Evolutionary conservation across 805 yeast genomes (phyloP), one percentile per base, ranked within the genome.

Genomic region (Yamadazyma tumulicola): DNA sequence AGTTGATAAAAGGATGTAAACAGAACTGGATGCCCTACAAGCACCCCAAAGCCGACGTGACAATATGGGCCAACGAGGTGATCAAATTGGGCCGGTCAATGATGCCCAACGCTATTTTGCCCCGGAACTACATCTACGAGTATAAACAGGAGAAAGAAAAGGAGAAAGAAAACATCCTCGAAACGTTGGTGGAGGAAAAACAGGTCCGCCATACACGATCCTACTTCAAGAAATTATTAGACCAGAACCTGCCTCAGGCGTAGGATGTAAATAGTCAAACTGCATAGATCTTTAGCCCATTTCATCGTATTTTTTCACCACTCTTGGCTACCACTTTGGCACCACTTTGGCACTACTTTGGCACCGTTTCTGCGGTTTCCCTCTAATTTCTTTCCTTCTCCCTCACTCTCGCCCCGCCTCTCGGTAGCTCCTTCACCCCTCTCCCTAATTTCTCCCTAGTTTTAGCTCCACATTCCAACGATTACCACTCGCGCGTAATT

Each of bases 1-100:
- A 81, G 51, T 65, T 83, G 26, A 68, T 69, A 2, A 72, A 75
- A 45, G 91, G 89, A 6, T 82, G 88, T 55, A 79, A 75, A 41
- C 74, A 75, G 24, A 68, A 67, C 31, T 82, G 89, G 88, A 52
- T 67, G 13, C 77, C 81, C 1, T 65, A 72, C 50, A 76, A 74
- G 48, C 68, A 69, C 26, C 77, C 79, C 10, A 59, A 69, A 15
- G 52, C 65, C 6, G 81, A 72, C 36, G 62, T 75, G 5, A 71
- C 77, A 20, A 63, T 69, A 19, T 77, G 84, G 84, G 79, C 81
- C 2, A 78, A 75, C 47, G 81, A 77, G 45, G 83, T 76, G 2
- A 75, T 78, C 35, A 68, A 69, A 40, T 52, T 79, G 36, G 85
- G 84, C 1, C 61, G 85, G 41, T 56, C 79, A 4, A 75, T 78